Conservation (phyloP, 176 grass and related monocot genomes). For the Oryza longistaminata region DNA sequence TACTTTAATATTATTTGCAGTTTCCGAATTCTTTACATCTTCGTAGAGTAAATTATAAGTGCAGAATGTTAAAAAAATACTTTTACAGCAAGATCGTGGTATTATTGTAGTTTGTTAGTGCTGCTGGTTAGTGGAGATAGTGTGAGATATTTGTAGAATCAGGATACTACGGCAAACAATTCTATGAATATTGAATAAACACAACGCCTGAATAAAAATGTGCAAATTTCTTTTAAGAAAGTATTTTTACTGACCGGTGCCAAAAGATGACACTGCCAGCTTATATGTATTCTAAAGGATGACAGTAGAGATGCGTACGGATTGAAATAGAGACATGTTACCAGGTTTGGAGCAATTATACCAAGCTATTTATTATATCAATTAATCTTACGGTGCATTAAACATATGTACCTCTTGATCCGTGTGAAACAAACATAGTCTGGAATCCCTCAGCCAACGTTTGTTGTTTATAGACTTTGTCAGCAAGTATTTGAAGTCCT, state of each 20-base stretch:
- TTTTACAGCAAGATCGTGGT: neutral
- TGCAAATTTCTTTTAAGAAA: neutral
- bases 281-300: neutral
- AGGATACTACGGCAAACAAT: neutral
- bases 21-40: neutral
- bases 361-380: neutral
- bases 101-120: neutral
- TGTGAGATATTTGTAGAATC: neutral
- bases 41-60: no score
- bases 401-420: conserved; percentile 34
- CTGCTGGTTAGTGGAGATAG: neutral
- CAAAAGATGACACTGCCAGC: neutral
- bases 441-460: conserved; percentile 47
- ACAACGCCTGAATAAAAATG: neutral
- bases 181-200: conserved; percentile 8
- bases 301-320: neutral
- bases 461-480: conserved; percentile 56
- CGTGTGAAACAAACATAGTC: conserved; percentile 36
- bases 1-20: neutral
- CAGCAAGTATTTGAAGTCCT: conserved; percentile 23
- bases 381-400: conserved; percentile 8
- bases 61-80: no score
- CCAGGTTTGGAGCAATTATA: neutral
- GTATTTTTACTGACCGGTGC: neutral
- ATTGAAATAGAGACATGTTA: neutral